Evolutionary conservation across 1,139 yeast genomes (phyloP), one percentile per base, ranked within the genome.

Genomic region (Saccharomycopsis hybrid): DNA sequence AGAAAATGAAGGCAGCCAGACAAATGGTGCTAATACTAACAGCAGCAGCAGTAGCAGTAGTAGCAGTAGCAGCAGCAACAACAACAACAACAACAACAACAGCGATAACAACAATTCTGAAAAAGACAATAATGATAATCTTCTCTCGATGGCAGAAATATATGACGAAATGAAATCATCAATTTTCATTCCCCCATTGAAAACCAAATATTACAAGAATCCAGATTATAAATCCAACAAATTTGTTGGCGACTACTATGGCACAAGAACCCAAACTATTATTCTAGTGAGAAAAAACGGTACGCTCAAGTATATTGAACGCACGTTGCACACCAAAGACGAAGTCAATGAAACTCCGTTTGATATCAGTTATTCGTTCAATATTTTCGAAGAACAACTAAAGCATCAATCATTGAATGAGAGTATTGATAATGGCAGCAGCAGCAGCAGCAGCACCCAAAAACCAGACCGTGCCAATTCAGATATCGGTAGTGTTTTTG

Each of bases 251-350:
- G 65, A 68, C 30, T 79, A 72, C 59, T 92, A 90, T 60, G 97
- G 97, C 0, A 92, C 98, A 0, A 69, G 97, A 49, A 87, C 97
- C 0, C 96, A 89, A 61, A 88, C 96, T 0, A 77, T 89, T 1
- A 72, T 90, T 4, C 61, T 88, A 25, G 72, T 87, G 8, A 77
- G 75, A 57, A 72, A 70, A 38, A 51, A 63, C 4, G 57, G 59
- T 3, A 43, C 44, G 9, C 48, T 68, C 13, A 60, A 61, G 5
- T 70, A 69, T 53, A 48, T 65, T 2, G 74, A 70, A 51, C 59
- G 59, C 44, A 64, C 61, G 41, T 48, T 69, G 41, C 71, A 68
- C 49, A 60, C 69, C 5, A 56, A 58, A 27, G 69, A 66, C 36
- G n/a, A 18, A 11, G 32, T 40, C 13, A 9, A 24, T n/a, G 43